Conservation (phyloP, 2,329 filamentous ascomycete species). For the Epichloe gansuensis region DNA sequence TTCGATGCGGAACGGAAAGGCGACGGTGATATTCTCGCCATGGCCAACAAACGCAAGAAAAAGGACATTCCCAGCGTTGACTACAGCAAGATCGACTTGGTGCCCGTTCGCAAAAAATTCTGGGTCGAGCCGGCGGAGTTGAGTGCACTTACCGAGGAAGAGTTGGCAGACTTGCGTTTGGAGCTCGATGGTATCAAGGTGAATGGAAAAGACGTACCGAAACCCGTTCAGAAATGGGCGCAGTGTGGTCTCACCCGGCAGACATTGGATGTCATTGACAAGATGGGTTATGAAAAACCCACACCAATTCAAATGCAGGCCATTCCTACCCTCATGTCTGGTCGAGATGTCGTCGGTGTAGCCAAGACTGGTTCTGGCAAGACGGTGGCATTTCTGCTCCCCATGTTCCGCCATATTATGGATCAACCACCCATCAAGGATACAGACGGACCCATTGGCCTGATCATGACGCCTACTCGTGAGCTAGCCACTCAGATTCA, state of each 20-base stretch:
- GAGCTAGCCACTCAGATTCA: slow-evolving; percentile 92
- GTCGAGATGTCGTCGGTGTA: slow-evolving; percentile 87
- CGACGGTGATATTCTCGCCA: slow-evolving; percentile 37
- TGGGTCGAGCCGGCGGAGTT: slow-evolving; percentile 85
- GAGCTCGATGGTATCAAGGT: slow-evolving; percentile 96
- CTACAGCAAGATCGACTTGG: slow-evolving; percentile 74
- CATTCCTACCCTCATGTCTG: slow-evolving; percentile 89
- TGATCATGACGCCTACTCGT: slow-evolving; percentile 89
- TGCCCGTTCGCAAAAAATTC: slow-evolving; percentile 84
- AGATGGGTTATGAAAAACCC: slow-evolving; percentile 72
- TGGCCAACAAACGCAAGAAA: slow-evolving; percentile 65
- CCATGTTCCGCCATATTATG: slow-evolving; percentile 97
- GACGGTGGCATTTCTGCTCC: slow-evolving; percentile 86
- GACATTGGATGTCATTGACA: slow-evolving; percentile 72
- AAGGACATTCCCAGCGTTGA: slow-evolving; percentile 86
- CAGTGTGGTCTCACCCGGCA: slow-evolving; percentile 84
- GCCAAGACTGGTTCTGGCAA: slow-evolving; percentile 98
- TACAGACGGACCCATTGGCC: slow-evolving; percentile 72
- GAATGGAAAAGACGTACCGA: slow-evolving; percentile 74
- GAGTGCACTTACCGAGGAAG: slow-evolving; percentile 68
- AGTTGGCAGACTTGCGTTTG: slow-evolving; percentile 66
- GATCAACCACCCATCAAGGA: slow-evolving; percentile 74
- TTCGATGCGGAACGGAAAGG: slow-evolving; percentile 35
- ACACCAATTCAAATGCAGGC: slow-evolving; percentile 94
- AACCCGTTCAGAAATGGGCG: slow-evolving; percentile 91